Evolutionary conservation across 805 yeast species (phyloP).

Genomic region (Candida jianshihensis): DNA sequence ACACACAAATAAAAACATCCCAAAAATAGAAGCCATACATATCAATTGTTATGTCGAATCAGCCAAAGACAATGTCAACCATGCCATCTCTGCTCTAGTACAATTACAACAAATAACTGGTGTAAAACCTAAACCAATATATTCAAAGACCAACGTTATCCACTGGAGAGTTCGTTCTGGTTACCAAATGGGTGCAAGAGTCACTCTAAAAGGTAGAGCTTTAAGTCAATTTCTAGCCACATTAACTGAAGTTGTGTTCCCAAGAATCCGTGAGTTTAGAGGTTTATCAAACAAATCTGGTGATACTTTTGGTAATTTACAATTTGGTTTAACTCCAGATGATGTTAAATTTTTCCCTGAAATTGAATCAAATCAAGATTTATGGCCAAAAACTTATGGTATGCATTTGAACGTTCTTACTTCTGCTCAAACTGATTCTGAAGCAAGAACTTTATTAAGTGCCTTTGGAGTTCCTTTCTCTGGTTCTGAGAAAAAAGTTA

Average conservation of each 20-base stretch:
- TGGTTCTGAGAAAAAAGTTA: slow-evolving; percentile 37
- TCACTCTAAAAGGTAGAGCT: slow-evolving; percentile 66
- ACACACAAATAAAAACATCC: slow-evolving; percentile 62
- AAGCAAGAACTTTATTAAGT: slow-evolving; percentile 80
- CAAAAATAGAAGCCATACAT: slow-evolving; percentile 58
- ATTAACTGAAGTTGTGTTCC: slow-evolving; percentile 85
- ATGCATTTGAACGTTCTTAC: slow-evolving; percentile 82
- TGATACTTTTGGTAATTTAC: slow-evolving; percentile 77
- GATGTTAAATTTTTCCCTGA: slow-evolving; percentile 87
- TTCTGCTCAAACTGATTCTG: slow-evolving; percentile 81
- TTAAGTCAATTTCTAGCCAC: slow-evolving; percentile 84
- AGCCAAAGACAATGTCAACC: slow-evolving; percentile 62
- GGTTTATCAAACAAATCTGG: slow-evolving; percentile 77
- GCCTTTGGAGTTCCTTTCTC: slow-evolving; percentile 76
- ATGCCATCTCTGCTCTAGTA: slow-evolving; percentile 67
- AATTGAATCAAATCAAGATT: slow-evolving; percentile 81
- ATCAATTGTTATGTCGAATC: slow-evolving; percentile 73
- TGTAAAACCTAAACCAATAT: slow-evolving; percentile 65
- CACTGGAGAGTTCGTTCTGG: slow-evolving; percentile 86
- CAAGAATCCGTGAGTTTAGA: slow-evolving; percentile 80
- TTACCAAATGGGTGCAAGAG: slow-evolving; percentile 86
- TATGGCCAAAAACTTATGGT: slow-evolving; percentile 84
- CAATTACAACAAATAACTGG: slow-evolving; percentile 95
- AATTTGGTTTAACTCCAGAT: slow-evolving; percentile 75
- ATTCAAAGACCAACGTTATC: slow-evolving; percentile 72